Conservation (phyloP, 176 grass and related monocot species). For the Avena atlantica region DNA sequence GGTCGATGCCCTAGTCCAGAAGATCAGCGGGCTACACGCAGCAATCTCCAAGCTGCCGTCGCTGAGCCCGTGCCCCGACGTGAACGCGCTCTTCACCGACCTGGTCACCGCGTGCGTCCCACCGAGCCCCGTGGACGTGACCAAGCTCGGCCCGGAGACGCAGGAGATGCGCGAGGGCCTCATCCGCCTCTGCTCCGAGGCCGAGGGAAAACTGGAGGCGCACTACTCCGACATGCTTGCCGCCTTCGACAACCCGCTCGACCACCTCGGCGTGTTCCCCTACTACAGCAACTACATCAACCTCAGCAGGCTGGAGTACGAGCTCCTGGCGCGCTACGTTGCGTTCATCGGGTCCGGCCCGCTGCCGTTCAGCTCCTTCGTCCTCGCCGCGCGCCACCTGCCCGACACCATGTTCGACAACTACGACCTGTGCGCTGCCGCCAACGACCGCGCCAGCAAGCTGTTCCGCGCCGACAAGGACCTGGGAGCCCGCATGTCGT, state of each 20-base stretch:
- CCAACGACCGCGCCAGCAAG: no score
- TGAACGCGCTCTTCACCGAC: conserved; percentile 72
- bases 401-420: no score
- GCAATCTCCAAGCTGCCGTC: conserved; percentile 56
- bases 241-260: conserved; percentile 72
- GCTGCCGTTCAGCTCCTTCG: conserved; percentile 55
- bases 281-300: conserved; percentile 77
- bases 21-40: conserved; percentile 55
- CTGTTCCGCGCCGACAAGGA: no score
- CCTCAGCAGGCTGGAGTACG: background rate
- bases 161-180: conserved; percentile 65
- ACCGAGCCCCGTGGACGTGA: conserved; percentile 60
- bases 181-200: conserved; percentile 63
- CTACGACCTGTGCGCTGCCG: no score
- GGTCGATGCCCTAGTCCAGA: conserved; percentile 55
- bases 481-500: no score
- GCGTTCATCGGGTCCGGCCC: conserved; percentile 72
- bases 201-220: conserved; percentile 70
- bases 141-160: conserved; percentile 40
- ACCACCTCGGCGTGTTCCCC: conserved; percentile 66
- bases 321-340: conserved; percentile 54
- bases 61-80: conserved; percentile 60
- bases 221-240: conserved; percentile 76
- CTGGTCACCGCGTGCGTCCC: conserved; percentile 77
- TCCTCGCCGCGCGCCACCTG: no score